Base-by-base conservation (phyloP, 176 grass and related monocot genomes). In the Phragmites australis region DNA sequence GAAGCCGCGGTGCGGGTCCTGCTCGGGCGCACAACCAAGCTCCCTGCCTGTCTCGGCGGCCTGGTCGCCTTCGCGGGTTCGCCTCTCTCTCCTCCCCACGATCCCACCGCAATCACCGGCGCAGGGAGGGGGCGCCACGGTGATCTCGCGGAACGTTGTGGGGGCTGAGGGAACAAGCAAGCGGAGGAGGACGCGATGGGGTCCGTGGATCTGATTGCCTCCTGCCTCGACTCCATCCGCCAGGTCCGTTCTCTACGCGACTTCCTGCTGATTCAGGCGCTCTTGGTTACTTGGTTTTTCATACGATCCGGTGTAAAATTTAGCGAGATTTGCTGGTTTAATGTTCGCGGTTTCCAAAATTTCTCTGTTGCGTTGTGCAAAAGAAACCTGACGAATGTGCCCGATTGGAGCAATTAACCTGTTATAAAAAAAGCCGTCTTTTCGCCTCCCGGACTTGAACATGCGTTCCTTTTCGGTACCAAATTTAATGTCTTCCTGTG, bases 151-250 rank as follows among this genome's bases (percentile, higher is more conserved):
- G 44, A 27, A 6, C 12, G 0, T 49, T 31, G 6, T 50, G 1
- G 67, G 27, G 43, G 67, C 4, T 70, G 18, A 5, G 10, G 18
- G 22, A 48, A 17, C 43, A 45, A 15, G 34, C 5, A 64, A 74
- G 54, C 18, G 64, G 58, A 40, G 47, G 17, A 59, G 45, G 48
- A 26, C 11, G 55, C 52, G 8, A 98, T 98, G 96, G 96, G 75
- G 39, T 93, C 90, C 18, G 74, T 91, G 53, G 90, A 98, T 90
- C 92, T 98, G 56, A 89, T 94, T 72, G 84, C 74, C 55, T 83
- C 92, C 74, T 98, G 90, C 86, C 76, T 87, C 30, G 86, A 94
- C 50, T 93, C 90, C 59, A 87, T 98, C 72, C 92, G 71, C 78
- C 90, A 98, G 95, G 95, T 94, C 25, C 40, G 68, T 68, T 70